These are phyloP conservation scores for Apiospora aurea DNA, from an alignment of 2,329 filamentous ascomycete species.

Conservation along the genomic window DNA sequence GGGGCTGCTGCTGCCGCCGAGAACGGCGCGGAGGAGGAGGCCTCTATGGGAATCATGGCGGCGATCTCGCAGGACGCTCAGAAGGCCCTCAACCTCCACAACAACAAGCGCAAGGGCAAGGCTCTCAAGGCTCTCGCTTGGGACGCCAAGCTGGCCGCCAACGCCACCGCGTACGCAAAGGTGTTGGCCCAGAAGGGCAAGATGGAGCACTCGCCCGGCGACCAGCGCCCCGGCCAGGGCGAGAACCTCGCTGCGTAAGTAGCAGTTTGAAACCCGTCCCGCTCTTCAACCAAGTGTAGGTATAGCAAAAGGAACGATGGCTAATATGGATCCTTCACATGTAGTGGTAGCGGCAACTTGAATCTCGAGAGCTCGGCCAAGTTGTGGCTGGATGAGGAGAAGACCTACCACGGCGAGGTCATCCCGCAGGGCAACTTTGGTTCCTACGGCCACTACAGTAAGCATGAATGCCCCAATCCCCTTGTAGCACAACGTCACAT, in stretches of 20 bases:
- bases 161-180: conserved; percentile 40
- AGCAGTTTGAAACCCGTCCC: not conserved
- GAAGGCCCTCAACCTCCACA: conserved; percentile 39
- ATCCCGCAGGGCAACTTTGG: conserved; percentile 44
- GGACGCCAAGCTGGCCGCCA: conserved; percentile 38
- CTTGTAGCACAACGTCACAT: too few species aligned
- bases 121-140: conserved; percentile 37
- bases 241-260: conserved; percentile 45
- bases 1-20: not conserved
- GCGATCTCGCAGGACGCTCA: conserved; percentile 28
- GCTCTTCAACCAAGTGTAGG: too few species aligned
- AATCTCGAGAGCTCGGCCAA: conserved; percentile 38
- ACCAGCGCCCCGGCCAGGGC: conserved; percentile 40
- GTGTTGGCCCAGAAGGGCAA: conserved; percentile 39
- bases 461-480: conserved; percentile 26
- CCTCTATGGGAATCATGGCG: not conserved
- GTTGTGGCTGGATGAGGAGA: conserved; percentile 44
- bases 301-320: too few species aligned
- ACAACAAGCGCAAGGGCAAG: conserved; percentile 38
- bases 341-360: conserved; percentile 26
- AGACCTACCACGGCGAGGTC: conserved; percentile 43
- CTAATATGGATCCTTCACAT: not conserved
- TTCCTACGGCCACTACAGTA: conserved; percentile 45
- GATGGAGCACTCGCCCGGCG: conserved; percentile 39
- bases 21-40: not conserved